Evolutionary conservation across 2,329 filamentous ascomycete species (phyloP), one percentile per base, ranked within the genome.

Genomic region (Neocatenulostroma microsporum): DNA sequence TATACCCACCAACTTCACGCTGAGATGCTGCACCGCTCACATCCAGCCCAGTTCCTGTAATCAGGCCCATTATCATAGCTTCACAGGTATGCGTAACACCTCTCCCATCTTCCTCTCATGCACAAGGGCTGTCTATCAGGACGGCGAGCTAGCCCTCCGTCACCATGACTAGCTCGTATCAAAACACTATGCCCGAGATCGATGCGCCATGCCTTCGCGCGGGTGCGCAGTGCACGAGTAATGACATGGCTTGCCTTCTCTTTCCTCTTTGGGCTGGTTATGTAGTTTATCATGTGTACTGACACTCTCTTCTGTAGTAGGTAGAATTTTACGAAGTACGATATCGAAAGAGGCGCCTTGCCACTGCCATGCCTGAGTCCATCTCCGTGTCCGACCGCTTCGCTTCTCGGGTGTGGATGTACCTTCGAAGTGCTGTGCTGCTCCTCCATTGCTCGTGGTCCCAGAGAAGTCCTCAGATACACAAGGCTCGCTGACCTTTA

Each of bases 101-200:
- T 17, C 15, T 41, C 21, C 26, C 12, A 24, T 33, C 23, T 19
- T 27, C 19, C 33, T 34, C n/a, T 18, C 23, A 3, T 15, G 10
- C 15, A 15, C 17, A 37, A 30, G 46, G 46, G 44, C 34, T 43
- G 35, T 25, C 46, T 35, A 44, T 41, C 45, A 53, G 52, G 50
- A 55, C 50, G 50, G 52, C 52, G 49, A 51, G 48, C 46, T 47
- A 26, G 48, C 40, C 49, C 47, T 44, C 40, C 44, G 25, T 11
- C 40, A 36, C 48, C 40, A 49, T 55, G 52, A 47, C 50, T 26
- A 41, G 49, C 46, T 51, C 39, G 50, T 55, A 55, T 55, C 50
- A 50, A 51, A 48, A 44, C 42, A 41, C n/a, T 17, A 49, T 42
- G 50, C 51, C 49, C 50, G 41, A 55, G 42, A 55, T 40, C 27